Evolutionary conservation across 108 stramenopile genomes (phyloP).

Genomic region (Epipyxis sp.): DNA sequence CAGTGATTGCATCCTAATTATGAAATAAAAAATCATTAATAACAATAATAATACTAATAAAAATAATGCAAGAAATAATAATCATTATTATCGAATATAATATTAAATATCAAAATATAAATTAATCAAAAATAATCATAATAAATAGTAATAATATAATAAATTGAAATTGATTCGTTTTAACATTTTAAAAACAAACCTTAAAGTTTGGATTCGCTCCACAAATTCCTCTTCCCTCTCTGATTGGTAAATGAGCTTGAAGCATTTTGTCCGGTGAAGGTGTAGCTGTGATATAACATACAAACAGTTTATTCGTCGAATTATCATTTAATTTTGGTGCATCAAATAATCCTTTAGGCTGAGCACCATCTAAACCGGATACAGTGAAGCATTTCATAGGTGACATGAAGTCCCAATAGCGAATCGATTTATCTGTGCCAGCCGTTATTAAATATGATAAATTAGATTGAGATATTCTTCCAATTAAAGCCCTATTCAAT

Average conservation of each 20-base stretch:
- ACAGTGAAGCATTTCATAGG: conserved; percentile 8
- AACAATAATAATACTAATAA: too few species aligned
- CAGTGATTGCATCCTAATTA: not conserved
- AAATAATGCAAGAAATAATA: too few species aligned
- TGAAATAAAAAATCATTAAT: not conserved
- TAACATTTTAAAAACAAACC: too few species aligned
- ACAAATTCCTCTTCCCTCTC: conserved; percentile 3
- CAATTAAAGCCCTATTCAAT: conserved; percentile 4
- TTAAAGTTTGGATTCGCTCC: too few species aligned
- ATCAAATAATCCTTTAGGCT: not conserved
- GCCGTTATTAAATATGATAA: conserved; percentile 18
- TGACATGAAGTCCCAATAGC: conserved; percentile 18
- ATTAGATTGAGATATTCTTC: not conserved
- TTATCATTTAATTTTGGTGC: not conserved
- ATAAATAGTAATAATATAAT: too few species aligned
- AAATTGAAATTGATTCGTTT: too few species aligned
- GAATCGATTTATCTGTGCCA: conserved; percentile 8
- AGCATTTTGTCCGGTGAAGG: not conserved
- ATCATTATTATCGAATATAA: too few species aligned
- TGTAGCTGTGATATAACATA: not conserved
- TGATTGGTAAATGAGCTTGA: conserved; percentile 10
- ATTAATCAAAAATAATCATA: too few species aligned
- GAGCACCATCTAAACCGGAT: not conserved
- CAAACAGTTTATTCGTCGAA: not conserved
- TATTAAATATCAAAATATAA: too few species aligned